Base-by-base conservation (phyloP, 1,284 basidiomycete genomes). In the Apiotrichum sp. region DNA sequence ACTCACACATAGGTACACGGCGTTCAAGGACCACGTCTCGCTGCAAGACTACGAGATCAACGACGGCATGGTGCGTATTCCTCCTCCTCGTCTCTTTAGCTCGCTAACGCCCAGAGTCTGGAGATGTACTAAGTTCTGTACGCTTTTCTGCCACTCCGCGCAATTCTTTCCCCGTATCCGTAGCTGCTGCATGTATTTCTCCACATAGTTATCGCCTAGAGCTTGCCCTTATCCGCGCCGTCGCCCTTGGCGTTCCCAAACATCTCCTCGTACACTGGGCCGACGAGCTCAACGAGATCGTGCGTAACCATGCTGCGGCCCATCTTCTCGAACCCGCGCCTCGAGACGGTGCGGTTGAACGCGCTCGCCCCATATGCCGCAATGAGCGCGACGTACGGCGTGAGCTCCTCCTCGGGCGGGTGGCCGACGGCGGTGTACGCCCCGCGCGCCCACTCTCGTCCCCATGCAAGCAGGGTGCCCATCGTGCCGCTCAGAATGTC, bases 1-100 rank as follows among this genome's bases (percentile, higher is more conserved):
- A 31, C 44, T 54, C 31, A 47, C 35, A 3, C 10, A 29, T 14
- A 91, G 89, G 90, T 93, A 93, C 73, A 93, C 83, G 1, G 86
- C 85, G 49, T 95, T 86, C 80, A 95, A 95, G 76, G 91, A 95
- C 71, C 90, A 97, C 72, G 95, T 98, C 68, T 89, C 90, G 5
- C 82, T 98, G 13, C 76, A 82, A 43, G 96, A 98, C 77, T 98
- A 97, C 70, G 93, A 97, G 79, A 93, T 93, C 59, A 78, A 92
- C 70, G 89, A 95, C 71, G 91, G 91, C 38, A 92, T 91, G 89
- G 74, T 76, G 22, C 22, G 22, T 22, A 22, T 22, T 22, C 22
- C 22, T 22, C 22, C 22, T 22, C 22, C 22, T 38, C 7, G 36
- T 38, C 13, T 38, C 8, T 38, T 38, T 38, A 13, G 36, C 36